Evolutionary conservation across 371 early-diverging fungal genomes (phyloP).

Genomic region (Apophysomyces variabilis): DNA sequence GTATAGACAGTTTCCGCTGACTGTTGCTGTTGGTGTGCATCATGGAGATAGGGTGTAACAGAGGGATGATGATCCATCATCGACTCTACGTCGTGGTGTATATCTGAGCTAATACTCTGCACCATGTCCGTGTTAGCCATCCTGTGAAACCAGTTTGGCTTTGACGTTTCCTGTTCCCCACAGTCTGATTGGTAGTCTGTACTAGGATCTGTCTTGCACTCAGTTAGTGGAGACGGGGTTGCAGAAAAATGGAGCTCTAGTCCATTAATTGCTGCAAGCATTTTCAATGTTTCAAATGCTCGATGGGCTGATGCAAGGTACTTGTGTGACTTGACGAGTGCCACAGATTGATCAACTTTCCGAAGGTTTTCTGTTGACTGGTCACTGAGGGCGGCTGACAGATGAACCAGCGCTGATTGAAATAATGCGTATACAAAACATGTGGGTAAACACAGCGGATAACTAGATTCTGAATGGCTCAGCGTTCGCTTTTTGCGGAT

Average conservation of each 20-base stretch:
- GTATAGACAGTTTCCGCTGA: neutral
- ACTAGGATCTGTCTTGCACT: constrained; percentile 9
- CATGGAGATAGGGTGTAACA: neutral
- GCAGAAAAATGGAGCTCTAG: neutral
- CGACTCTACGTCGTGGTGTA: constrained; percentile 30
- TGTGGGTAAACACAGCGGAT: constrained; percentile 20
- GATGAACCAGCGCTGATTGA: constrained; percentile 19
- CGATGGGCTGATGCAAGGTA: constrained; percentile 16
- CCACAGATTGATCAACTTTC: constrained; percentile 15
- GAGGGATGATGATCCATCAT: constrained; percentile 9
- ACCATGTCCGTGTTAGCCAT: constrained; percentile 48
- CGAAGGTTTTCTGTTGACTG: constrained; percentile 7
- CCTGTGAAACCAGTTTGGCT: constrained; percentile 17
- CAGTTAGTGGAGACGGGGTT: neutral
- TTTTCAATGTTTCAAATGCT: constrained; percentile 13
- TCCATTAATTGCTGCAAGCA: constrained; percentile 11
- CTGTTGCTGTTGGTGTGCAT: neutral
- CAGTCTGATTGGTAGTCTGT: neutral
- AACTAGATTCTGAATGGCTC: neutral
- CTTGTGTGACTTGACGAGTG: constrained; percentile 12
- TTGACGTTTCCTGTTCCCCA: constrained; percentile 7
- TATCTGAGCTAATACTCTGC: constrained; percentile 47
- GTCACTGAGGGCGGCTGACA: constrained; percentile 20
- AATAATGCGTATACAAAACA: constrained; percentile 23
- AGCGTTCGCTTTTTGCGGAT: constrained; percentile 8